These are phyloP conservation scores for Gossypium turneri DNA, from an alignment of 345 rosid species.

Conservation along the genomic window DNA sequence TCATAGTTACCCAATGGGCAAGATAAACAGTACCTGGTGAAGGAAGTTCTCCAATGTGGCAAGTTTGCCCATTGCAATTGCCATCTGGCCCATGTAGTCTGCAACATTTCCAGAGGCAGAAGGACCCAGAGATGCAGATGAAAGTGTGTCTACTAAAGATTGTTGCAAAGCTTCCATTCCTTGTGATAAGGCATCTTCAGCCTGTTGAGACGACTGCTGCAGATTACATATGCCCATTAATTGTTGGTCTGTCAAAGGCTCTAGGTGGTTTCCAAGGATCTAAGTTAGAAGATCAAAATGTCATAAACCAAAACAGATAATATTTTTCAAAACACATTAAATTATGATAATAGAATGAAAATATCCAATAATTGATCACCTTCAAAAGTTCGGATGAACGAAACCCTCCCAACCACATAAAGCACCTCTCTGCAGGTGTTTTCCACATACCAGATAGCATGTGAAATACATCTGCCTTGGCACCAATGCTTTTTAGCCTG, in stretches of 20 bases:
- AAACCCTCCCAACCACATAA: conserved; percentile 99
- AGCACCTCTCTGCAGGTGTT: conserved; percentile 86
- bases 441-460: conserved; percentile 98
- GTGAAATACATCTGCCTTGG: conserved; percentile 84
- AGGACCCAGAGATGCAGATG: conserved; percentile 62
- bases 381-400: conserved; percentile 88
- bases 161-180: conserved; percentile 98
- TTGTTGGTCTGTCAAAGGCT: conserved; percentile 89
- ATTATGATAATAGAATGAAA: neutral
- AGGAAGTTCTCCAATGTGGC: conserved; percentile 83
- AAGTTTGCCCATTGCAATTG: conserved; percentile 84
- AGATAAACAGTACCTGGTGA: conserved; percentile 54
- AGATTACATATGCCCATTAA: conserved; percentile 89
- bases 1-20: neutral
- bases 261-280: conserved; percentile 84
- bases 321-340: neutral
- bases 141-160: conserved; percentile 74
- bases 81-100: conserved; percentile 95
- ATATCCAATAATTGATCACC: conserved; percentile 30
- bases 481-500: conserved; percentile 66
- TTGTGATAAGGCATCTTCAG: conserved; percentile 94
- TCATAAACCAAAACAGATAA: neutral
- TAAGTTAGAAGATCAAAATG: conserved; percentile 21
- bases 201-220: conserved; percentile 93
- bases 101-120: conserved; percentile 67